These are phyloP conservation scores for Xylaria digitata DNA, from an alignment of 2,329 filamentous ascomycete species.

Conservation along the genomic window DNA sequence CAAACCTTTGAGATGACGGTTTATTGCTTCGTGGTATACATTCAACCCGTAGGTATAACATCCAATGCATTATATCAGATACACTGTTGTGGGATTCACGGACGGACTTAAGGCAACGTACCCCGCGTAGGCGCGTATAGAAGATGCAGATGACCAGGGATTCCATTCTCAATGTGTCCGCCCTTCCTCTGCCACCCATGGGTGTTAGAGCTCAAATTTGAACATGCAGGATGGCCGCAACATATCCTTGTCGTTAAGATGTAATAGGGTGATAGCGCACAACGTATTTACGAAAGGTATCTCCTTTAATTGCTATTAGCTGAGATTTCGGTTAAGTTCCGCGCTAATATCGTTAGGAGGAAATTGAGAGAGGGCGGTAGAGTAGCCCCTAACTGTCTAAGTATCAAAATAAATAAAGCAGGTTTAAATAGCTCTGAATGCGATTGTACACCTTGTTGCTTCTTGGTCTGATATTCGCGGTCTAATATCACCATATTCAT, in stretches of 20 bases:
- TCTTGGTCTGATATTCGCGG: no score
- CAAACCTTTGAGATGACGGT: not conserved
- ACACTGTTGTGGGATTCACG: constrained; percentile 12
- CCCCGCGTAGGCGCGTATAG: not conserved
- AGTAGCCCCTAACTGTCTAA: no score
- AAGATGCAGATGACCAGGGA: not conserved
- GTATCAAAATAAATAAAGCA: no score
- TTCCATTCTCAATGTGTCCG: not conserved
- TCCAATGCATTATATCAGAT: no score
- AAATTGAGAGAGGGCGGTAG: no score
- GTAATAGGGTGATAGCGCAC: no score
- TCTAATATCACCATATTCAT: constrained; percentile 7
- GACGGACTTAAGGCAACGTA: constrained; percentile 18
- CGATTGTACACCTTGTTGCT: no score
- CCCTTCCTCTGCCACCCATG: not conserved
- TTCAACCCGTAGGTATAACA: not conserved
- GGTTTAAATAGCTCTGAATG: no score
- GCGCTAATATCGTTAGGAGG: no score
- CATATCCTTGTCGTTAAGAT: not conserved
- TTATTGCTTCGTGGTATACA: not conserved
- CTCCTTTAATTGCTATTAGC: not conserved
- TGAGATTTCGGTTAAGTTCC: not conserved
- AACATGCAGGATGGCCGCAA: not conserved
- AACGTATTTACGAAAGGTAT: constrained; percentile 7
- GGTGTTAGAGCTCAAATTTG: not conserved